Conservation (phyloP, 495 filamentous ascomycete species). For the Aspergillus campestris region DNA sequence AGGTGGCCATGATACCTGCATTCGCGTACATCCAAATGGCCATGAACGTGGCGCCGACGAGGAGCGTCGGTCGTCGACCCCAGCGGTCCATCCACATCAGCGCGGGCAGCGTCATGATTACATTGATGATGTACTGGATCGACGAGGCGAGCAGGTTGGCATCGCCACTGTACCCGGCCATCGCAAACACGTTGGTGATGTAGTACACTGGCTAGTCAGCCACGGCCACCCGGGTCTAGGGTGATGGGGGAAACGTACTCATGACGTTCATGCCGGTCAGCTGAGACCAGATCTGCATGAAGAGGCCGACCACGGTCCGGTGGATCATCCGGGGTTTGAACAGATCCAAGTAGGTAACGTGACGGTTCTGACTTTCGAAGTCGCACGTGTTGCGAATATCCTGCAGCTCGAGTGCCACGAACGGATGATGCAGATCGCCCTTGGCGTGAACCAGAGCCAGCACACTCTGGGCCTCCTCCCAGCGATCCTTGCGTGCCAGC, state of each 20-base stretch:
- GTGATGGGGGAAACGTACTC: conserved; percentile 26
- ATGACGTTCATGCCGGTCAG: conserved; percentile 82
- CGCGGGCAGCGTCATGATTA: conserved; percentile 44
- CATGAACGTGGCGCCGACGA: conserved; percentile 62
- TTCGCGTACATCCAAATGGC: conserved; percentile 60
- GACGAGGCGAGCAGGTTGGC: conserved; percentile 49
- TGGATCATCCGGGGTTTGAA: conserved; percentile 64
- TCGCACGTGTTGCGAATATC: conserved; percentile 64
- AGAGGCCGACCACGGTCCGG: conserved; percentile 62
- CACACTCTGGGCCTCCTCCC: conserved; percentile 60
- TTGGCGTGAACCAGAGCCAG: conserved; percentile 63
- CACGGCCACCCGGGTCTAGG: not conserved
- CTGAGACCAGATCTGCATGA: conserved; percentile 77
- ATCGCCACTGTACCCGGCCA: conserved; percentile 29
- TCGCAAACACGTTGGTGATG: conserved; percentile 30
- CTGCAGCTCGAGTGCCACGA: conserved; percentile 54
- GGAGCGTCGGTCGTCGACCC: conserved; percentile 53
- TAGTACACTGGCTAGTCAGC: conserved; percentile 19
- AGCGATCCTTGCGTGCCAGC: conserved; percentile 67
- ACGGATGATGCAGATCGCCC: conserved; percentile 53
- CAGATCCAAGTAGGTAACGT: conserved; percentile 61
- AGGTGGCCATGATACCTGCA: conserved; percentile 51
- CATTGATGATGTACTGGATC: conserved; percentile 61
- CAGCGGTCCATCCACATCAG: conserved; percentile 52
- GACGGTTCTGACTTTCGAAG: conserved; percentile 52